Evolutionary conservation across 2,329 filamentous ascomycete species (phyloP).

Genomic region (Xylariaceae sp.): DNA sequence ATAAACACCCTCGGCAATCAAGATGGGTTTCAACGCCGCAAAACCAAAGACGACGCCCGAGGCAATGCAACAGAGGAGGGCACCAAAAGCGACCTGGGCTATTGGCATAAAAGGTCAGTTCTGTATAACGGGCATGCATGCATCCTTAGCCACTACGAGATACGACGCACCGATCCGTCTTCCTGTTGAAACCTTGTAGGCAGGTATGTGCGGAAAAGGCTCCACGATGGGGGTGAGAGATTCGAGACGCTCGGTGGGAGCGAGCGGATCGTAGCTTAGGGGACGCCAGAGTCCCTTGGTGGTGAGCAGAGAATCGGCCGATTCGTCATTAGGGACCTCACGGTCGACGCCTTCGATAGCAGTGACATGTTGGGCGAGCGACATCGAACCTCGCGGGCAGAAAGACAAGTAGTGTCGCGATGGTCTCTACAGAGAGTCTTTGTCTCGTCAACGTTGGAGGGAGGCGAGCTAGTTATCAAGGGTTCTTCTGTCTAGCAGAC

Average conservation of each 20-base stretch:
- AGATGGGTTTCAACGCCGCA: conserved; percentile 61
- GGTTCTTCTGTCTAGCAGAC: not conserved
- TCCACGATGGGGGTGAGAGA: conserved; percentile 24
- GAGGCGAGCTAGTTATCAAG: conserved; percentile 5
- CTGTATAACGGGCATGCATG: not conserved
- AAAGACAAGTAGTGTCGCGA: not conserved
- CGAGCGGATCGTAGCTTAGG: conserved; percentile 30
- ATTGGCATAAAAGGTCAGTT: conserved; percentile 1
- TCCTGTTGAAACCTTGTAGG: conserved; percentile 31
- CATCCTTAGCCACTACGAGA: not conserved
- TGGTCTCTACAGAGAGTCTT: not conserved
- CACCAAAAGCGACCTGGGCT: conserved; percentile 62
- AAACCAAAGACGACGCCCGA: conserved; percentile 65
- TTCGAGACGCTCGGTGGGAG: conserved; percentile 26
- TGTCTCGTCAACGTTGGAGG: not conserved
- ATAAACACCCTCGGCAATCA: conserved; percentile 58
- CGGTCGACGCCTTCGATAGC: conserved; percentile 42
- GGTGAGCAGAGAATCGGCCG: conserved; percentile 12
- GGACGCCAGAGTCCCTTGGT: conserved; percentile 27
- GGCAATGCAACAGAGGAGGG: conserved; percentile 65
- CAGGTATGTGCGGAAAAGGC: conserved; percentile 29
- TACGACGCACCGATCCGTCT: conserved; percentile 29
- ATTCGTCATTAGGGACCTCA: conserved; percentile 18
- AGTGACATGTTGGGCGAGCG: conserved; percentile 43
- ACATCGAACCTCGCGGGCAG: conserved; percentile 31